These are phyloP conservation scores for Vigna reflexopilosa DNA, from an alignment of 306 rosid genomes.

Conservation along the genomic window DNA sequence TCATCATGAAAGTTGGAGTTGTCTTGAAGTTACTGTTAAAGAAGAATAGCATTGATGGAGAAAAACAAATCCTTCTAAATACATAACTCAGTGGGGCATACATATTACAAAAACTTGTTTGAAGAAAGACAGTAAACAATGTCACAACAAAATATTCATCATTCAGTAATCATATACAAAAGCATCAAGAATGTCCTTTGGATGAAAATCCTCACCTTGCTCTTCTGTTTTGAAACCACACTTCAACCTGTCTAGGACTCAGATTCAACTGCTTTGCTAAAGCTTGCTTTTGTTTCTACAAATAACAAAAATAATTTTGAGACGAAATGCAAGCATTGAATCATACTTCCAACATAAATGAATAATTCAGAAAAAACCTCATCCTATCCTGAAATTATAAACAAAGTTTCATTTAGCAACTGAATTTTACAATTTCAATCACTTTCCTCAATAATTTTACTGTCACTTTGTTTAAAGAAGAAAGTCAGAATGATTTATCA, in stretches of 20 bases:
- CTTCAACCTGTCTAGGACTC: slow-evolving; percentile 93
- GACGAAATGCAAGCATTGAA: slow-evolving; percentile 13
- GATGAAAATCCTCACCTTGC: slow-evolving; percentile 70
- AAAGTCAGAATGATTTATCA: not conserved
- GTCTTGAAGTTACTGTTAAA: slow-evolving; percentile 30
- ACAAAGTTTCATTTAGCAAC: not conserved
- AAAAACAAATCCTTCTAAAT: slow-evolving; percentile 31
- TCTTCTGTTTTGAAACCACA: slow-evolving; percentile 97
- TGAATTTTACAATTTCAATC: not conserved
- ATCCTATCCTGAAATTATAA: not conserved
- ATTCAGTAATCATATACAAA: not conserved
- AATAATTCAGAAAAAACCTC: not conserved
- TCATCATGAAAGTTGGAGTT: slow-evolving; percentile 24
- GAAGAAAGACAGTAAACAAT: slow-evolving; percentile 16
- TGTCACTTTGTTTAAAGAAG: not conserved
- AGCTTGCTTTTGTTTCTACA: slow-evolving; percentile 90
- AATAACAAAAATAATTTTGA: not conserved
- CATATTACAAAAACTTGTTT: slow-evolving; percentile 15
- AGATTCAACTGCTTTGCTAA: slow-evolving; percentile 85
- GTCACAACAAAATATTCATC: slow-evolving; percentile 22
- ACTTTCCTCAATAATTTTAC: not conserved
- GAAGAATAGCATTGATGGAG: slow-evolving; percentile 28
- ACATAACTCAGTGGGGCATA: slow-evolving; percentile 1
- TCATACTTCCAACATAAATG: not conserved
- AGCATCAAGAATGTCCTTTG: slow-evolving; percentile 41